Base-by-base conservation (phyloP, 352 stramenopile species). In the Globisporangium irregulare region DNA sequence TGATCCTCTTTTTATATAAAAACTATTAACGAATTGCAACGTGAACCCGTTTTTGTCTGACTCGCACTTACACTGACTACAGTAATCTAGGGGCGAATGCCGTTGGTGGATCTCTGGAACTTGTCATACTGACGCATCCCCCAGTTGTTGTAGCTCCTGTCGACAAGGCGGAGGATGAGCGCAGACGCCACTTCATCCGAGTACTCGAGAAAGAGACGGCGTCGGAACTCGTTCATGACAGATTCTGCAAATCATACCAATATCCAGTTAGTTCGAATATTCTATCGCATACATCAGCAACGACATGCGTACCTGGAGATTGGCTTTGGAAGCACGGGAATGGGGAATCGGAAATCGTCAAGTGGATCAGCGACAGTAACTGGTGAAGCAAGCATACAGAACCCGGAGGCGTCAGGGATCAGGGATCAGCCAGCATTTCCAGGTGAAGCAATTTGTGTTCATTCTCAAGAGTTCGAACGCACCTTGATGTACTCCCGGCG, bases 311-410 rank as follows among this genome's bases (percentile, higher is more conserved):
- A 75, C 76, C 62, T 65, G 70, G 65, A 18, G 64, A 62, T 25
- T 70, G 64, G 32, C 43, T 48, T 34, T 74, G 75, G 59, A 98
- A 98, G 71, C 93, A 98, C 38, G 90, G 90, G 64, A 97, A 98
- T 9, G 87, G 90, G 36, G 90, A 97, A 48, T 93, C 78, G 20
- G 86, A 74, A 32, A 81, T 84, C 54, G 92, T 97, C 24, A 98
- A 89, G 70, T 97, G 89, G 32, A 98, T 89, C 14, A 99, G 72
- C 15, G 91, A 92, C 10, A 97, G 64, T 59, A 98, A 48, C 73
- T 79, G 32, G 5, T 4, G 24, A 27, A 53, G 24, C 12, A 58
- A 51, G 27, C 48, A 51, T 8, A 60, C 18, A 65, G 0, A 27
- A 15, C 22, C 3, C 18, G 43, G 43, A 51, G 20, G 29, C 5